These are phyloP conservation scores for Ammopiptanthus mongolicus DNA, from an alignment of 306 rosid genomes.

Conservation along the genomic window DNA sequence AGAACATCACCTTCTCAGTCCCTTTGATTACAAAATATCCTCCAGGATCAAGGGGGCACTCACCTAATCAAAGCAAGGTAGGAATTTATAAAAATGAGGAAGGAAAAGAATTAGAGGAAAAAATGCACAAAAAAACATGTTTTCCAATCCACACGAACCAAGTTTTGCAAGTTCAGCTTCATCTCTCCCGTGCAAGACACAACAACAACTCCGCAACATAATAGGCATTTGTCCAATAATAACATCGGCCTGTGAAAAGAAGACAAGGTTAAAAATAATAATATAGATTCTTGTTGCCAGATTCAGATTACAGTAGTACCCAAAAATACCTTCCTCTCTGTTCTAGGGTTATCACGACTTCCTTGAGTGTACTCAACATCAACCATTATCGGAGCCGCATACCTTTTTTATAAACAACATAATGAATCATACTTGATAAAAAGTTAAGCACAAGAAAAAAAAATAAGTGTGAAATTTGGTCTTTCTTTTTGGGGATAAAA, in stretches of 20 bases:
- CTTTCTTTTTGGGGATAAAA: background rate
- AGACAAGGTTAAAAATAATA: constrained; percentile 1
- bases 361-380: constrained; percentile 62
- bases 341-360: constrained; percentile 36
- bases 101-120: background rate
- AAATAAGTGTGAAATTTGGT: background rate
- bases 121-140: background rate
- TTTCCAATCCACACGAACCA: constrained; percentile 38
- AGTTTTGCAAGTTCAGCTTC: constrained; percentile 85
- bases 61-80: constrained; percentile 44
- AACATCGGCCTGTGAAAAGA: constrained; percentile 35
- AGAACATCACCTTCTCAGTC: constrained; percentile 74
- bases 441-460: constrained; percentile 1
- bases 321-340: constrained; percentile 47
- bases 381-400: constrained; percentile 70
- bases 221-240: constrained; percentile 84
- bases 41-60: constrained; percentile 97
- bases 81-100: background rate
- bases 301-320: constrained; percentile 4
- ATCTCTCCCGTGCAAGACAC: constrained; percentile 61
- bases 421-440: background rate
- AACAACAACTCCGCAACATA: constrained; percentile 78
- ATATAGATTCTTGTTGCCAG: background rate
- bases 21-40: constrained; percentile 92
- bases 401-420: constrained; percentile 40